Evolutionary conservation across 768 basidiomycete genomes (phyloP).

Genomic region (Lactarius indigo): DNA sequence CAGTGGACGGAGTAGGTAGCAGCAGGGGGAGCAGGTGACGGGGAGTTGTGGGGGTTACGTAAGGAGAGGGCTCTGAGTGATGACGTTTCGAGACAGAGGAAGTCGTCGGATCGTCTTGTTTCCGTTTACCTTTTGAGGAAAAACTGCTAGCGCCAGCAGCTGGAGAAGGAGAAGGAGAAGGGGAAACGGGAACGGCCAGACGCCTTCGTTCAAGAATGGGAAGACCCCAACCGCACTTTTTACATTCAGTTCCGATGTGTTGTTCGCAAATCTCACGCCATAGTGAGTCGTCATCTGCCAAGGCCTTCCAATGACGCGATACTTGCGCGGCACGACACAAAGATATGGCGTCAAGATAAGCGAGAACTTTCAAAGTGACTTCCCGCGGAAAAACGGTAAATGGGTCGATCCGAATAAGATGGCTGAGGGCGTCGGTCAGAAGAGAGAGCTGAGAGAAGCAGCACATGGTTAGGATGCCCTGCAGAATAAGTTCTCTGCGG

Average conservation of each 20-base stretch:
- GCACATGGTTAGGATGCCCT: constrained; percentile 97
- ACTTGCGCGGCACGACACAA: constrained; percentile 94
- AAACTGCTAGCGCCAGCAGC: constrained; percentile 25
- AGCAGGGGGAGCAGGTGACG: not conserved
- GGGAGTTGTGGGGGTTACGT: not conserved
- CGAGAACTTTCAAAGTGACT: constrained; percentile 80
- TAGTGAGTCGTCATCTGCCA: constrained; percentile 93
- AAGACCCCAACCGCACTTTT: constrained; percentile 96
- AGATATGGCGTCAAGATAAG: constrained; percentile 87
- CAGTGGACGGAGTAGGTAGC: constrained; percentile 9
- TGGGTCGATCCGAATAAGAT: constrained; percentile 95
- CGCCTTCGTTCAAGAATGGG: constrained; percentile 82
- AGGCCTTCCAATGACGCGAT: constrained; percentile 72
- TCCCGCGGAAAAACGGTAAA: constrained; percentile 89
- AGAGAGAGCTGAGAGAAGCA: constrained; percentile 98
- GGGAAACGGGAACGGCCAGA: constrained; percentile 36
- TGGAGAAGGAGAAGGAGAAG: constrained; percentile 38
- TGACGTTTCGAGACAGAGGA: constrained; percentile 21
- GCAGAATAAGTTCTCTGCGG: constrained; percentile 88
- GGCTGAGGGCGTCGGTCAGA: constrained; percentile 84
- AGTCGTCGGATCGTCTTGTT: constrained; percentile 31
- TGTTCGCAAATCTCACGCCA: constrained; percentile 98
- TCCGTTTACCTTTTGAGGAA: constrained; percentile 38
- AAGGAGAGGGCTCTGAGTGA: constrained; percentile 13
- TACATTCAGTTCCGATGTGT: constrained; percentile 95